These are phyloP conservation scores for Coniferiporia sulphurascens DNA, from an alignment of 1,284 basidiomycete genomes.

Conservation along the genomic window DNA sequence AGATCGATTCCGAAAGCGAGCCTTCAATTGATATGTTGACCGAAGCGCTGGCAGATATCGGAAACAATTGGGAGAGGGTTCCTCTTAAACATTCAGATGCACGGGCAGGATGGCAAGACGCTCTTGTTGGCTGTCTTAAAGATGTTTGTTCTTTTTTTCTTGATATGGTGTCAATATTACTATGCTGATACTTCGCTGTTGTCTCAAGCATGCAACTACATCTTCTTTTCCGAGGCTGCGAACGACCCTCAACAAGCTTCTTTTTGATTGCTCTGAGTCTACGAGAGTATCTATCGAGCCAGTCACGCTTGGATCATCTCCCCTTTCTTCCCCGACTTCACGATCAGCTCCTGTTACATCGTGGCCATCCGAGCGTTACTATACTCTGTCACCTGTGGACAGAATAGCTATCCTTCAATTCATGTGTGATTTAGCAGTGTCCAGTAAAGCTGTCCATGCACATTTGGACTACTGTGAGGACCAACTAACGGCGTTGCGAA, in stretches of 20 bases:
- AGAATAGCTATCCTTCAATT: conserved; percentile 85
- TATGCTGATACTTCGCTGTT: conserved; percentile 8
- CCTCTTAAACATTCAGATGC: conserved; percentile 62
- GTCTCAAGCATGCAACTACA: conserved; percentile 65
- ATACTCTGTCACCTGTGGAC: conserved; percentile 66
- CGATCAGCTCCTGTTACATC: conserved; percentile 42
- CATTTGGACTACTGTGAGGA: conserved; percentile 91
- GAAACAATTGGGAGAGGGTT: conserved; percentile 78
- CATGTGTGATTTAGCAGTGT: conserved; percentile 85
- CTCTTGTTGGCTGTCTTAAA: conserved; percentile 83
- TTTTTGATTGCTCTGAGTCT: conserved; percentile 55
- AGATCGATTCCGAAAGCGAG: conserved; percentile 33
- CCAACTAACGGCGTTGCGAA: conserved; percentile 85
- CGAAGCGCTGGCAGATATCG: conserved; percentile 62
- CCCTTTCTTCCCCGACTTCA: conserved; percentile 33
- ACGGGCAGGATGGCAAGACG: conserved; percentile 80
- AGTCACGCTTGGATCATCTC: conserved; percentile 29
- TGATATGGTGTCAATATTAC: conserved; percentile 12
- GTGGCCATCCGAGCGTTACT: conserved; percentile 67
- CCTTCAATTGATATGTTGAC: conserved; percentile 52
- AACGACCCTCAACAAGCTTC: conserved; percentile 68
- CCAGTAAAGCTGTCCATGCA: conserved; percentile 81
- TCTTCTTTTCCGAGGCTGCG: conserved; percentile 72
- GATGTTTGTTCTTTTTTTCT: conserved; percentile 54
- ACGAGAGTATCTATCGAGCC: conserved; percentile 10